Evolutionary conservation across 495 filamentous ascomycete species (phyloP), one percentile per base, ranked within the genome.

Genomic region (Glutinoglossum americanum): DNA sequence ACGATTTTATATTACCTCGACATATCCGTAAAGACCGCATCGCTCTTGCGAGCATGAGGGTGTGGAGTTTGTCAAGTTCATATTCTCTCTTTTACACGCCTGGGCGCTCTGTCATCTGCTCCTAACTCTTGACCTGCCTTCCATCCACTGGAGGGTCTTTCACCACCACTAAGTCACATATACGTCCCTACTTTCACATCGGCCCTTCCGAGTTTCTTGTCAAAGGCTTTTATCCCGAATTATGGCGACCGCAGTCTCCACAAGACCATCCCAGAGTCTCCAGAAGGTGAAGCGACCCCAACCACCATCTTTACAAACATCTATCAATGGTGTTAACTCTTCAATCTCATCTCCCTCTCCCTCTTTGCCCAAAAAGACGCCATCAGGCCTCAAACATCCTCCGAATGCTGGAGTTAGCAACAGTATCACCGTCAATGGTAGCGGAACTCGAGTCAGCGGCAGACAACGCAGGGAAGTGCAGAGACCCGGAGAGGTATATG

Each of bases 201-300:
- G 21, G 0, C n/a, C n/a, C 17, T 21, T n/a, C 41, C 21, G 19
- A 45, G n/a, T 4, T 19, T 10, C 17, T 53, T 25, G 19, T 53
- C 26, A n/a, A 53, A 13, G 5, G 26, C 11, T 30, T 10, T 7
- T 19, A n/a, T 48, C 47, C 26, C 17, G 8, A 2, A 30, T 3
- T 10, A 53, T 53, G 49, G 49, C 49, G 49, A 53, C 49, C 17
- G 49, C 26, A 27, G 49, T 53, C 7, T 53, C 49, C 0, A 23
- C 56, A n/a, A 47, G 41, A 35, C 56, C 56, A 27, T 15, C 56
- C 1, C 56, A 58, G 55, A 7, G 33, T 8, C 68, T 78, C 58
- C 75, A 75, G 62, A 87, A 87, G 68, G 79, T 83, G 63, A 87
- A 87, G 69, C 83, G 83, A 33, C 83, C 83, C 59, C 73, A 80